phyloP scores from a whole-genome alignment of 441 rosid species.

The Adansonia rubrostipa region DNA sequence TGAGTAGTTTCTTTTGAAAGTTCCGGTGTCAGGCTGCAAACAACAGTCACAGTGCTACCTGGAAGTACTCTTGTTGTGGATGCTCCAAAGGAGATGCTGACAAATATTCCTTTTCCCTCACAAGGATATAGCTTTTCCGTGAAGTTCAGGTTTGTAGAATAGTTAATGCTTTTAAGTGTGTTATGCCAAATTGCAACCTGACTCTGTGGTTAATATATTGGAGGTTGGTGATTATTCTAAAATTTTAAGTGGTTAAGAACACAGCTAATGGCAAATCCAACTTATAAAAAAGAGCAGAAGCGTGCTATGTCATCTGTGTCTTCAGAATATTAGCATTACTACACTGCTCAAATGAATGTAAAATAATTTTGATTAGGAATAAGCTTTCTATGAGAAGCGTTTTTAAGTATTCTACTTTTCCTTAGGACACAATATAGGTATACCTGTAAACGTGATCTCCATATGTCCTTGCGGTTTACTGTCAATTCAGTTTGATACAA shows the following conservation, averaged over 20 bases:
- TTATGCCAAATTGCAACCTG: slow-evolving; percentile 5
- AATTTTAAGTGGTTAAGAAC: not conserved
- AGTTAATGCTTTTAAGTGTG: slow-evolving; percentile 23
- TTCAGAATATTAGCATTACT: not conserved
- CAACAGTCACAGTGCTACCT: slow-evolving; percentile 66
- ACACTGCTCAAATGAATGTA: not conserved
- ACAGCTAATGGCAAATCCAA: slow-evolving; percentile 7
- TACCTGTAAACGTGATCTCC: not conserved
- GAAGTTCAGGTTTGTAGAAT: slow-evolving; percentile 68
- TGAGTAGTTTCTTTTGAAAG: slow-evolving; percentile 73
- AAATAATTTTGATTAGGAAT: slow-evolving; percentile 12
- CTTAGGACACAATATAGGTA: not conserved
- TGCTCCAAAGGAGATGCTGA: slow-evolving; percentile 76
- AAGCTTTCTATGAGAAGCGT: not conserved
- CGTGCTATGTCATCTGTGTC: not conserved
- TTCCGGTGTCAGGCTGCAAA: slow-evolving; percentile 62
- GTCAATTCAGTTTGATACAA: not conserved
- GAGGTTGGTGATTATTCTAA: not conserved
- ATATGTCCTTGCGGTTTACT: not conserved
- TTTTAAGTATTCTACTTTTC: not conserved
- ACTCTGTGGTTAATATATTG: slow-evolving; percentile 1
- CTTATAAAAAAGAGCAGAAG: not conserved
- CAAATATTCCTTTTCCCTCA: slow-evolving; percentile 78
- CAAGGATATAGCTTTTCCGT: slow-evolving; percentile 80
- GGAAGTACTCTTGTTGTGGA: slow-evolving; percentile 61